Evolutionary conservation across 352 stramenopile genomes (phyloP), one percentile per base, ranked within the genome.

Genomic region (Salisapilia sapeloensis): DNA sequence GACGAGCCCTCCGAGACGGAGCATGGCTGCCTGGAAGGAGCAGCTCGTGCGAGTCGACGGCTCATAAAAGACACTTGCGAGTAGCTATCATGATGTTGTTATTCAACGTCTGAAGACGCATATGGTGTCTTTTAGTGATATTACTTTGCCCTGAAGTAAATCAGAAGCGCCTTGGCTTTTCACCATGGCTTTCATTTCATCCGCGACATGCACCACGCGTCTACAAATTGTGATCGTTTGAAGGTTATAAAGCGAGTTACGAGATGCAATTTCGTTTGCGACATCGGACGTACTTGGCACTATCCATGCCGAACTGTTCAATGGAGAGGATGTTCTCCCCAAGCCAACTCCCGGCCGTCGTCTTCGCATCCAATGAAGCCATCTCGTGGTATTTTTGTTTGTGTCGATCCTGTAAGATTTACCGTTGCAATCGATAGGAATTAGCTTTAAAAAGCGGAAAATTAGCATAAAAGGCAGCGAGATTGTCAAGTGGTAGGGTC

Each of bases 41-140:
- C 89, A 98, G 43, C 77, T 94, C 16, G 94, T 99, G 33, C 95
- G 76, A 18, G 95, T 99, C 26, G 86, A 97, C 15, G 93, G 91
- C 69, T 99, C 95, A 55, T 96, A 98, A 55, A 99, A 99, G 22
- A 98, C 79, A 19, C 87, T 96, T 9, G 82, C 92, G 29, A 99
- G 57, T 22, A 98, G 56, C 58, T 87, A 50, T 37, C 38, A 24
- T 1, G 24, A 50, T 14, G 15, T 18, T 24, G 12, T 17, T 33
- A 29, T 34, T 19, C 14, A 42, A 24, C 8, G 33, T 7, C 17
- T 4, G 21, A 27, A 42, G 11, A 3, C 21, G 17, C 4, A 10
- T 4, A 6, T 25, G 28, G 9, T 13, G 25, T 2, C 10, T 4
- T 32, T 4, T 35, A 24, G 1, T 24, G 33, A 13, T 10, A 36